A percentile compares a stretch with the other conserved stretches of the same genome.
Conservation (phyloP, 1,284 basidiomycete genomes). For the Caloboletus inedulis region DNA sequence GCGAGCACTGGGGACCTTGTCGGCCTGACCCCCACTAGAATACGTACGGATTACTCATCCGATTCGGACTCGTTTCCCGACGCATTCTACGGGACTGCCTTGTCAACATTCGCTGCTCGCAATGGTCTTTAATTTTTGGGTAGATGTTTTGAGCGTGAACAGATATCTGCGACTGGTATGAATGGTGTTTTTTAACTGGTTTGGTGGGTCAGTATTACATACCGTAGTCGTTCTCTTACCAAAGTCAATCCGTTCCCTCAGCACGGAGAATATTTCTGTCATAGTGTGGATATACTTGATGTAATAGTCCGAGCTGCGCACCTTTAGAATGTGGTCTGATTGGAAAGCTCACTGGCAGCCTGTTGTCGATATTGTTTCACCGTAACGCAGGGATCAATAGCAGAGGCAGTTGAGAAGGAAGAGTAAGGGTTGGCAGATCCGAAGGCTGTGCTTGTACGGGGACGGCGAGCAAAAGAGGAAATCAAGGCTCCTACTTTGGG, state of each 20-base stretch:
- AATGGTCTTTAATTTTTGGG: constrained; percentile 4
- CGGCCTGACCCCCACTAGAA: constrained; percentile 10
- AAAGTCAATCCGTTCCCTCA: neutral
- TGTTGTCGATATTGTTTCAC: neutral
- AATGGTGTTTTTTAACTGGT: neutral
- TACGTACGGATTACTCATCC: constrained; percentile 3
- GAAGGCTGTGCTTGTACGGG: no score
- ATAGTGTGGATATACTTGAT: neutral
- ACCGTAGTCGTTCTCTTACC: neutral
- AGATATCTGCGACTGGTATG: neutral
- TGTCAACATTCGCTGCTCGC: constrained; percentile 18
- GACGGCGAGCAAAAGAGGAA: no score
- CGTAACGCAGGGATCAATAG: neutral
- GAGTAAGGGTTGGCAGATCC: no score
- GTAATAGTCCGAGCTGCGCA: neutral
- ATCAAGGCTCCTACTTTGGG: no score
- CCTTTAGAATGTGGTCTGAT: neutral
- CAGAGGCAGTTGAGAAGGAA: no score
- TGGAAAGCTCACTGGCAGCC: no score
- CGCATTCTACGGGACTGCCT: constrained; percentile 12
- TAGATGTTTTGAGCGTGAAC: constrained; percentile 4
- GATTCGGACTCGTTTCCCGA: neutral
- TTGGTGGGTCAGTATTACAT: neutral
- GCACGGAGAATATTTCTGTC: neutral
- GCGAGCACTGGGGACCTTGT: constrained; percentile 2